These are phyloP conservation scores for Setaria viridis DNA, from an alignment of 202 grass and related monocot species.

Conservation along the genomic window DNA sequence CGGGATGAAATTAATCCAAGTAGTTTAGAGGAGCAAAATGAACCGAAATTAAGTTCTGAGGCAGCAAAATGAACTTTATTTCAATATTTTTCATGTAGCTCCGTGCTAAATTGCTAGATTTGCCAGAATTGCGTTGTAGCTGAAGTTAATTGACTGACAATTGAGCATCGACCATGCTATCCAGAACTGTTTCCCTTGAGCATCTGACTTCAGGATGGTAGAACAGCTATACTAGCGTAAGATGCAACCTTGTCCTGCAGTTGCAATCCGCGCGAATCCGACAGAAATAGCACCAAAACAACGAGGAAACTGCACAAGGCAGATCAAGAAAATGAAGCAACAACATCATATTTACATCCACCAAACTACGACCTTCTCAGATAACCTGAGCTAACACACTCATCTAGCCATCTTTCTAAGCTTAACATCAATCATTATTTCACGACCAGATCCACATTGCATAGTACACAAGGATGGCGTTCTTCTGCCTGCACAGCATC, in stretches of 20 bases:
- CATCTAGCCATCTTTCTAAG: not conserved
- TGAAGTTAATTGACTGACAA: not conserved
- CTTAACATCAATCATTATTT: not conserved
- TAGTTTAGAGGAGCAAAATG: too few species aligned
- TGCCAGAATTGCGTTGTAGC: not conserved
- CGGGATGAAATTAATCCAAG: too few species aligned
- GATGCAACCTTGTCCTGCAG: not conserved
- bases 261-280: not conserved
- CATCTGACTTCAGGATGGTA: not conserved
- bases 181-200: not conserved
- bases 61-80: too few species aligned
- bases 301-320: not conserved
- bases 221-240: not conserved
- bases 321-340: not conserved
- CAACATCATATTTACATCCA: slow-evolving; percentile 44
- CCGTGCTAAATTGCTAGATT: not conserved
- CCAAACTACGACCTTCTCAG: not conserved
- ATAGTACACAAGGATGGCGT: slow-evolving; percentile 45
- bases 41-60: too few species aligned
- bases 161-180: not conserved
- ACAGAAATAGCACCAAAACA: not conserved
- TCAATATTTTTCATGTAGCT: too few species aligned
- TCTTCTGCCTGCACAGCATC: slow-evolving; percentile 57
- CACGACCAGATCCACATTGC: slow-evolving; percentile 65
- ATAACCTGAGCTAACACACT: not conserved